phyloP scores from a whole-genome alignment of 2,329 filamentous ascomycete genomes.

The Cladobotryum mycophilum region DNA sequence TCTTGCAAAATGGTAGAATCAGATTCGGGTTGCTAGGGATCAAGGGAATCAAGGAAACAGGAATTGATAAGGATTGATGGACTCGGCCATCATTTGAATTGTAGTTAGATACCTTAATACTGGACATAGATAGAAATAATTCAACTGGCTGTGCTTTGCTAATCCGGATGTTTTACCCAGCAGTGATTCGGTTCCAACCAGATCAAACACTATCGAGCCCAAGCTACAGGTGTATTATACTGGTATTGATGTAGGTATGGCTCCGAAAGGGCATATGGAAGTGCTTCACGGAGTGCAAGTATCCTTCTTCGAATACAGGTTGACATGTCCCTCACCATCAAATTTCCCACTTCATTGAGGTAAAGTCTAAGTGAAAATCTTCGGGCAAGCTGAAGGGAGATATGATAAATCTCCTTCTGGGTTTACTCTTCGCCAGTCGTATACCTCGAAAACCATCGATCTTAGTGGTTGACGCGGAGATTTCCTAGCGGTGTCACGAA shows the following conservation, averaged over 20 bases:
- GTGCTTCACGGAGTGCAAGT: background rate
- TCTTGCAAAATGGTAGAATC: background rate
- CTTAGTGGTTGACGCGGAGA: constrained; percentile 73
- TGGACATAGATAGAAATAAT: background rate
- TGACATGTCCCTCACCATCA: constrained; percentile 76
- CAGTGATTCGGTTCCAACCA: background rate
- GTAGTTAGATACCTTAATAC: background rate
- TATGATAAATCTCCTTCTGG: constrained; percentile 43
- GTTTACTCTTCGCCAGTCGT: constrained; percentile 83
- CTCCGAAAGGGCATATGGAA: no score
- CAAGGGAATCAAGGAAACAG: background rate
- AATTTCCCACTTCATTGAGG: constrained; percentile 65
- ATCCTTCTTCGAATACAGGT: background rate
- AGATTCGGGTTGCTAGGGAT: background rate
- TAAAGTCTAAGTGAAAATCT: constrained; percentile 64
- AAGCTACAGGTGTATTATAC: no score
- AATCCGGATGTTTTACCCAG: background rate
- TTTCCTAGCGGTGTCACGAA: constrained; percentile 62
- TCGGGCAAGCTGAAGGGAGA: constrained; percentile 62
- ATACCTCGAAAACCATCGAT: constrained; percentile 81
- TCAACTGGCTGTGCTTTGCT: background rate
- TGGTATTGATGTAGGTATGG: background rate
- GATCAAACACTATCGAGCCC: background rate
- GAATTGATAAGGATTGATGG: background rate
- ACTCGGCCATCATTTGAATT: background rate